phyloP scores from a whole-genome alignment of 495 filamentous ascomycete species.

The Penicillium atrosanguineum region DNA sequence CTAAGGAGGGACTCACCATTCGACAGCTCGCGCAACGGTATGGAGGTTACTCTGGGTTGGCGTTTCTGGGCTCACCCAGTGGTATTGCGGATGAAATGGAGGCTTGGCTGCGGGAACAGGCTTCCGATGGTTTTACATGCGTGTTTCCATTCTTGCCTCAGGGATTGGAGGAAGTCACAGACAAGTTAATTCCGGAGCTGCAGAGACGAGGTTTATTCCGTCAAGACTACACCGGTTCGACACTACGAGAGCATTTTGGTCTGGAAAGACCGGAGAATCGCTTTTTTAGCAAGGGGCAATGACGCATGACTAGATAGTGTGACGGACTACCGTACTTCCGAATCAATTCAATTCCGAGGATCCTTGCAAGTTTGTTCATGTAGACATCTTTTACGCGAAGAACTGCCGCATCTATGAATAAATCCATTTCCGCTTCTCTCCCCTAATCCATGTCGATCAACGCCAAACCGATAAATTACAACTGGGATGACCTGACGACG shows the following conservation, averaged over 20 bases:
- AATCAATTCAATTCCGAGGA: neutral
- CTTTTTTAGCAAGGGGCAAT: slow-evolving; percentile 35
- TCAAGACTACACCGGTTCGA: slow-evolving; percentile 39
- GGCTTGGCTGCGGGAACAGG: slow-evolving; percentile 44
- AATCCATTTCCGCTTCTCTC: no score
- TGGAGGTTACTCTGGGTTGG: slow-evolving; percentile 50
- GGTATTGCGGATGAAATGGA: slow-evolving; percentile 51
- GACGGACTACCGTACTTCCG: no score
- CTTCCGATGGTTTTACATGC: slow-evolving; percentile 48
- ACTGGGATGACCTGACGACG: no score
- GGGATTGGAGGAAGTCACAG: slow-evolving; percentile 49
- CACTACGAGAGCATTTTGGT: slow-evolving; percentile 50
- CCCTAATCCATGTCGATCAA: no score
- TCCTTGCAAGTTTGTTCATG: neutral
- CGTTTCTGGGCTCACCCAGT: slow-evolving; percentile 50
- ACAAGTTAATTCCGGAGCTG: slow-evolving; percentile 49
- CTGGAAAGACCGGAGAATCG: slow-evolving; percentile 48
- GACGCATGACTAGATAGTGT: no score
- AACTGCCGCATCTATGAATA: no score
- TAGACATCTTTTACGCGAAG: no score
- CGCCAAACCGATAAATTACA: no score
- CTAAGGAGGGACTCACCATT: slow-evolving; percentile 43
- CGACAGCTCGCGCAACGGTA: slow-evolving; percentile 50
- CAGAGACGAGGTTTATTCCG: slow-evolving; percentile 51
- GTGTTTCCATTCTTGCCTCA: slow-evolving; percentile 51